Base-by-base conservation (phyloP, 345 rosid genomes). In the Psidium friedrichsthalianum region DNA sequence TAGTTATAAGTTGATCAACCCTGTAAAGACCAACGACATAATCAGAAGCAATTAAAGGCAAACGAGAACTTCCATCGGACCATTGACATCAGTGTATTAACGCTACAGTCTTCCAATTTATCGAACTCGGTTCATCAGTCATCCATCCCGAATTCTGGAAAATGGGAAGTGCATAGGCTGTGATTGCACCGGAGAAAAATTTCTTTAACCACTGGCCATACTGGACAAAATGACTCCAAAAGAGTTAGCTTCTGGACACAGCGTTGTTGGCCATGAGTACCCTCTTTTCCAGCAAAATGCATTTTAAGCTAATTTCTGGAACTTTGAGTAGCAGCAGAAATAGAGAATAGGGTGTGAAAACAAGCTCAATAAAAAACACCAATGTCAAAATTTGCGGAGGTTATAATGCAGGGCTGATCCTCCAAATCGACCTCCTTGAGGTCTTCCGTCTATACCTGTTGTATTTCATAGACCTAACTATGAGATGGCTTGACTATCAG, bases 401-500 rank as follows among this genome's bases (percentile, higher is more conserved):
- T 32, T 32, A 32, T 64, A 22, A 64, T 32, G 47, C 32, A 32
- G 20, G 78, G 20, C 22, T 69, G 47, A 2, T 8, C 78, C 78
- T 64, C 76, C 44, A 32, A 64, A 64, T 32, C 44, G 24, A 64
- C 78, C 78, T 18, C 13, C 24, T 32, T 32, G 78, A 69, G 78
- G 78, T 32, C 44, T 32, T 44, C 44, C 78, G 32, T 69, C 78
- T 69, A 32, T 18, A 32, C 78, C 47, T 69, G 12, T 18, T 4
- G 47, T 32, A 32, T 69, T 32, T 32, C 78, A 69, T 42, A 76
- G 40, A 44, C 42, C 51, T 25, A 22, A 11, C 78, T 83, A 87
- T 10, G 21, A 27, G 51, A 57, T 44, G 61, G 89, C 85, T 86
- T 87, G 90, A 82, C 93, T 91, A 14, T 94, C 95, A 16, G 93